phyloP scores from a whole-genome alignment of 1,284 basidiomycete species.

The Laetiporus sulphureus region DNA sequence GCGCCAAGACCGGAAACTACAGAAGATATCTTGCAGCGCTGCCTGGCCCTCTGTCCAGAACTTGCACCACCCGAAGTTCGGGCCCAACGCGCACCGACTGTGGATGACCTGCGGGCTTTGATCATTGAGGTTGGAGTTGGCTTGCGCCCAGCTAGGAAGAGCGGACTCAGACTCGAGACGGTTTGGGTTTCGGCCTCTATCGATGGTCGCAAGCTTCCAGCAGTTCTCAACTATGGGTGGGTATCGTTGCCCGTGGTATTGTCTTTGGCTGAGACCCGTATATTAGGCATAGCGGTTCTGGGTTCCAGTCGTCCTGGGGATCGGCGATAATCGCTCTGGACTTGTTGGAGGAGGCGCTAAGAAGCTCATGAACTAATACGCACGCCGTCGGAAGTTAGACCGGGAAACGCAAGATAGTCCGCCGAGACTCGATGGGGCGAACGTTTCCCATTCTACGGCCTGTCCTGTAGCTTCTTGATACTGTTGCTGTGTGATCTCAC shows the following conservation, averaged over 20 bases:
- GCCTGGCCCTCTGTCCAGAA: conserved; percentile 55
- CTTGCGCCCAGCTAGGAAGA: conserved; percentile 38
- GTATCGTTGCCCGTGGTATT: too few relatives aligned
- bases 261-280: too few relatives aligned
- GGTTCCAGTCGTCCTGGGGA: conserved; percentile 6
- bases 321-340: conserved; percentile 3
- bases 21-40: conserved; percentile 50
- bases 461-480: too few relatives aligned
- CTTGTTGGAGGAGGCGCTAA: conserved; percentile 3
- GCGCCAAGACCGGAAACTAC: conserved; percentile 55
- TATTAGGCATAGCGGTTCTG: conserved; percentile 5
- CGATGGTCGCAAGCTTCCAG: conserved; percentile 23
- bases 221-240: conserved; percentile 43
- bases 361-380: background rate
- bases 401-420: too few relatives aligned
- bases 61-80: conserved; percentile 56
- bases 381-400: too few relatives aligned
- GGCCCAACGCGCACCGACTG: conserved; percentile 38
- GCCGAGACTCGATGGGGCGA: too few relatives aligned
- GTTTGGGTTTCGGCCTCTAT: conserved; percentile 21
- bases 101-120: conserved; percentile 57
- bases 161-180: conserved; percentile 37
- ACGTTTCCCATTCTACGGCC: too few relatives aligned
- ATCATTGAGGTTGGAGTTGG: conserved; percentile 63
- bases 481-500: too few relatives aligned